Evolutionary conservation across 1,284 basidiomycete genomes (phyloP).

Genomic region (Vanrija sp.): DNA sequence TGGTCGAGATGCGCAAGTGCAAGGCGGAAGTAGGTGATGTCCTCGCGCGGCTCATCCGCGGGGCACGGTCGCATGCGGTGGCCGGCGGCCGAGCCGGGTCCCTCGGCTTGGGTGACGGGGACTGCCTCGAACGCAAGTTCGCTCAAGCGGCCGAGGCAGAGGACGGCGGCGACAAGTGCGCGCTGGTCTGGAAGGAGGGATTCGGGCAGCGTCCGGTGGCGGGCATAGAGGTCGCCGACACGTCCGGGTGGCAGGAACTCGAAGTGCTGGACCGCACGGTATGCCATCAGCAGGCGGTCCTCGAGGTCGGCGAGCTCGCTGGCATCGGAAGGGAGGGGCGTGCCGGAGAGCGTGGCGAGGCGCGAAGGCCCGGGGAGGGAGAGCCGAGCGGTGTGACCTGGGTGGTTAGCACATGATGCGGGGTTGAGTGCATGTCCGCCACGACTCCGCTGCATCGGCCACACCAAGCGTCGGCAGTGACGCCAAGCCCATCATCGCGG

Average conservation of each 20-base stretch:
- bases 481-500: too few species aligned
- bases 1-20: constrained; percentile 21
- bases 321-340: constrained; percentile 1
- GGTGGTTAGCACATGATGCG: neutral
- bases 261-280: constrained; percentile 16
- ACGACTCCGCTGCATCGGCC: too few species aligned
- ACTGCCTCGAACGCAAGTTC: constrained; percentile 11
- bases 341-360: neutral
- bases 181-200: constrained; percentile 23
- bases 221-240: constrained; percentile 17
- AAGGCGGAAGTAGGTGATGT: constrained; percentile 28
- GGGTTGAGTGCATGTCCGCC: neutral
- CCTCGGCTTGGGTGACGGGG: neutral
- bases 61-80: constrained; percentile 6
- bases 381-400: constrained; percentile 12
- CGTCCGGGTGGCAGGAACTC: constrained; percentile 10
- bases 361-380: constrained; percentile 11
- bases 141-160: constrained; percentile 18
- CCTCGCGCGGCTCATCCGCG: constrained; percentile 15
- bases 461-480: too few species aligned
- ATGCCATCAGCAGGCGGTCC: constrained; percentile 12
- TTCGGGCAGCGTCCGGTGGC: constrained; percentile 20
- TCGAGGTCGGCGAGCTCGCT: constrained; percentile 10
- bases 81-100: neutral
- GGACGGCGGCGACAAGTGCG: constrained; percentile 21